These are phyloP conservation scores for Cladorrhinum sp. DNA, from an alignment of 2,329 filamentous ascomycete genomes.

Conservation along the genomic window DNA sequence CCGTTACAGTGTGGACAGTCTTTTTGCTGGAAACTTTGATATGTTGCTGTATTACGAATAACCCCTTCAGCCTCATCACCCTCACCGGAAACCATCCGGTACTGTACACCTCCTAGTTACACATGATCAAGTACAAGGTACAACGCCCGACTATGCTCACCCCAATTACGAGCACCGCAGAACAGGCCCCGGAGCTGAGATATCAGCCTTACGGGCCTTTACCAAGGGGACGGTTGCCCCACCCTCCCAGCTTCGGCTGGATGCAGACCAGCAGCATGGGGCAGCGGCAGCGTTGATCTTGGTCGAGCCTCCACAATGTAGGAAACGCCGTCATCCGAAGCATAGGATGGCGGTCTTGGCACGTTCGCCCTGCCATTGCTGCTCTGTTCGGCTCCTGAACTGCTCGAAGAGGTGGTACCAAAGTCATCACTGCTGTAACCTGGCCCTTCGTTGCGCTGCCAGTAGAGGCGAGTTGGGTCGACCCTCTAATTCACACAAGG, in stretches of 20 bases:
- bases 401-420: constrained; percentile 20
- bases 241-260: constrained; percentile 44
- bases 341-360: constrained; percentile 69
- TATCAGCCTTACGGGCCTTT: constrained; percentile 7
- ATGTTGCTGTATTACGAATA: neutral
- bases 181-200: constrained; percentile 6
- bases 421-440: constrained; percentile 23
- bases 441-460: constrained; percentile 62
- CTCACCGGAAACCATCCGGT: neutral
- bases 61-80: neutral
- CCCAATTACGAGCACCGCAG: neutral
- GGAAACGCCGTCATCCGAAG: constrained; percentile 69
- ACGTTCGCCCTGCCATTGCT: constrained; percentile 19
- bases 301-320: constrained; percentile 69
- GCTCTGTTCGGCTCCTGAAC: constrained; percentile 27
- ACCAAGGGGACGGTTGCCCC: constrained; percentile 28
- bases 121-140: neutral
- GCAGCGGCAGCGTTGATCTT: constrained; percentile 52
- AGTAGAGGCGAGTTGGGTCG: constrained; percentile 77
- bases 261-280: constrained; percentile 41
- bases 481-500: constrained; percentile 52
- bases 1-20: no score
- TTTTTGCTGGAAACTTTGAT: neutral
- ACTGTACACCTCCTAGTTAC: neutral
- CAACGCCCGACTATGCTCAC: neutral